Evolutionary conservation across 2,329 filamentous ascomycete genomes (phyloP).

Genomic region (Fusarium heterosporum): DNA sequence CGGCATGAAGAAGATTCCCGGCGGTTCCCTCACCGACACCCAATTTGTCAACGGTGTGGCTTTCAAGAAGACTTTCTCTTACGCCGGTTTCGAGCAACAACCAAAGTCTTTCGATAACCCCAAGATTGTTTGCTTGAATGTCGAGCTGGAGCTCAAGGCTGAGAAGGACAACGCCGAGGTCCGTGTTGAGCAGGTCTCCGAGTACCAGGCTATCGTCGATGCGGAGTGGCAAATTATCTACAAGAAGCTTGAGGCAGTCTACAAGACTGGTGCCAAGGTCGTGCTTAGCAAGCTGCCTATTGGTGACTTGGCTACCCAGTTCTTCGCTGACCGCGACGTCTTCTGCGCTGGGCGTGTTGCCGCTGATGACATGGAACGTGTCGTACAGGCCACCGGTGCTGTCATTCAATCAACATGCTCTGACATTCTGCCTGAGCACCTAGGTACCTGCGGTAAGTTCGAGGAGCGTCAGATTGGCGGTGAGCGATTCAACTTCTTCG

Average conservation of each 20-base stretch:
- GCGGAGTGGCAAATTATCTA: conserved; percentile 99
- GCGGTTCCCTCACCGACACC: conserved; percentile 94
- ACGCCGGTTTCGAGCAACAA: conserved; percentile 99
- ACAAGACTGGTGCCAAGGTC: conserved; percentile 96
- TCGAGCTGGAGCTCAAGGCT: conserved; percentile 97
- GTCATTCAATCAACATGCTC: conserved; percentile 96
- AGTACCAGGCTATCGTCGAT: conserved; percentile 99
- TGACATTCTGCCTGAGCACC: conserved; percentile 88
- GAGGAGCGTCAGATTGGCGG: conserved; percentile 98
- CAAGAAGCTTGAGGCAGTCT: conserved; percentile 96
- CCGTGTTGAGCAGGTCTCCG: conserved; percentile 95
- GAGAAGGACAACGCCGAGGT: conserved; percentile 99
- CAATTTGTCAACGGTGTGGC: conserved; percentile 98
- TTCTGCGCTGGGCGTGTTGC: conserved; percentile 97
- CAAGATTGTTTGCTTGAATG: conserved; percentile 97
- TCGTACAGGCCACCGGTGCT: conserved; percentile 93
- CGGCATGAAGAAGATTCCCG: conserved; percentile 97
- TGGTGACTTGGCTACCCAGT: conserved; percentile 96
- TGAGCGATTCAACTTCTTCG: conserved; percentile 98
- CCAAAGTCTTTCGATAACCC: conserved; percentile 94
- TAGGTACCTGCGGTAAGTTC: conserved; percentile 90
- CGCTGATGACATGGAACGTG: conserved; percentile 92
- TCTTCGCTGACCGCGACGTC: conserved; percentile 96
- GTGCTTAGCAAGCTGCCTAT: conserved; percentile 97
- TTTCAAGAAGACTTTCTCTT: conserved; percentile 99